These are phyloP conservation scores for Aegilops sharonensis DNA, from an alignment of 176 grass and related monocot species.

Conservation along the genomic window DNA sequence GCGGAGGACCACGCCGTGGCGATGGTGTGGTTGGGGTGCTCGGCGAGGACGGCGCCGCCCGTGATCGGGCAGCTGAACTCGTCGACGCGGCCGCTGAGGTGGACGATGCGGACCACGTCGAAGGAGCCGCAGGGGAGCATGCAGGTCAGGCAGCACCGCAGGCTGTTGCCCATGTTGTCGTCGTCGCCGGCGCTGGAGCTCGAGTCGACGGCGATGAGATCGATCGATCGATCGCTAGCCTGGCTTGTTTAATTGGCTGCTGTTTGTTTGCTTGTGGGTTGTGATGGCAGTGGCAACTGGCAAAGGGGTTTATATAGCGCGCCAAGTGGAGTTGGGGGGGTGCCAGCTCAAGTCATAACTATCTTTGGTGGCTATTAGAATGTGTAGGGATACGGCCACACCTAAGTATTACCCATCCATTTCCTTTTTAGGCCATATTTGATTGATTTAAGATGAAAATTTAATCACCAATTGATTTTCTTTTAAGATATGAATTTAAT, in stretches of 20 bases:
- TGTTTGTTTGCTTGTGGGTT: not conserved
- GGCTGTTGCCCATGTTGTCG: conserved; percentile 81
- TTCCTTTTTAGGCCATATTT: not conserved
- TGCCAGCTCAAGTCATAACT: conserved; percentile 25
- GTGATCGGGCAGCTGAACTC: conserved; percentile 74
- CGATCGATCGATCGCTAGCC: not conserved
- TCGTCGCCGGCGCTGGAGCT: not conserved
- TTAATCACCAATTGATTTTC: not conserved
- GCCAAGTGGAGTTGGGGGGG: conserved; percentile 27
- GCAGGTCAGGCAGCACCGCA: conserved; percentile 86
- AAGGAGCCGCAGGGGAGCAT: conserved; percentile 86
- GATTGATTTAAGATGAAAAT: not conserved
- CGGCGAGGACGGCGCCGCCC: conserved; percentile 57
- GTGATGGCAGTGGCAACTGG: conserved; percentile 24
- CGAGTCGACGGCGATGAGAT: conserved; percentile 8
- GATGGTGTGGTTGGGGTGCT: conserved; percentile 80
- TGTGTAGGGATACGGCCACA: not conserved
- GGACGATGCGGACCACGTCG: conserved; percentile 84
- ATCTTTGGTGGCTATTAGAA: conserved; percentile 30
- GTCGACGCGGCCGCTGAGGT: conserved; percentile 78
- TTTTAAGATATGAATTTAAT: not conserved
- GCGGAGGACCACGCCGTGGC: conserved; percentile 67
- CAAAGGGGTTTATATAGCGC: conserved; percentile 41
- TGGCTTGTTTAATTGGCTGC: conserved; percentile 18
- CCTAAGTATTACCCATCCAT: not conserved